Conservation (phyloP, 768 basidiomycete genomes). For the Boletus sp. region DNA sequence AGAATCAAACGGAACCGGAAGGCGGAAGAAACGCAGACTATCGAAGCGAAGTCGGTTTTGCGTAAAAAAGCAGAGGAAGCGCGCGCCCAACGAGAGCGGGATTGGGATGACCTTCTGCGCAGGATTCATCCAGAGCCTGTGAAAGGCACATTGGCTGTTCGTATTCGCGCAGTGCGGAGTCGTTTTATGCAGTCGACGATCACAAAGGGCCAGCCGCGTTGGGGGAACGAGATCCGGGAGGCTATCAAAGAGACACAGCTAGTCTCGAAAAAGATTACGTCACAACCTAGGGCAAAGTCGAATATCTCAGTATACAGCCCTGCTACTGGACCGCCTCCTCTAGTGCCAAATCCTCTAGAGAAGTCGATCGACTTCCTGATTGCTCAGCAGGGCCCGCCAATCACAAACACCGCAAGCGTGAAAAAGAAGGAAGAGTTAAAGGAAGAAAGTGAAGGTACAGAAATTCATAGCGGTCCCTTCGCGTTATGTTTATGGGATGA, state of each 20-base stretch:
- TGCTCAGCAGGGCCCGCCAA: constrained; percentile 47
- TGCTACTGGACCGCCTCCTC: constrained; percentile 33
- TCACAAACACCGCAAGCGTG: constrained; percentile 29
- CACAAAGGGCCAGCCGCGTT: constrained; percentile 47
- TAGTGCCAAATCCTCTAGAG: constrained; percentile 45
- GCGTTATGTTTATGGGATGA: not conserved
- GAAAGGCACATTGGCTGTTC: constrained; percentile 43
- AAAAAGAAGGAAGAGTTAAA: constrained; percentile 34
- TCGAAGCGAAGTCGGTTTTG: constrained; percentile 49
- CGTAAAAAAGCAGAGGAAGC: constrained; percentile 66
- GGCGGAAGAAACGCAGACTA: constrained; percentile 30
- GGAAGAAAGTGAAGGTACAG: constrained; percentile 30
- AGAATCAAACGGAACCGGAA: constrained; percentile 33
- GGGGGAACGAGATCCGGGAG: constrained; percentile 59
- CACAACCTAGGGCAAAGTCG: constrained; percentile 27
- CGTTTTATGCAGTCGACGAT: constrained; percentile 60
- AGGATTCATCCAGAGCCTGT: constrained; percentile 53
- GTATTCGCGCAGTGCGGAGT: constrained; percentile 51
- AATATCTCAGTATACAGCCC: not conserved
- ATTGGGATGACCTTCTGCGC: constrained; percentile 60
- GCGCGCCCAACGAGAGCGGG: constrained; percentile 52
- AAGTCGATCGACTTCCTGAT: constrained; percentile 52
- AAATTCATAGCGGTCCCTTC: not conserved
- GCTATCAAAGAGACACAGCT: constrained; percentile 56
- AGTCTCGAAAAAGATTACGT: constrained; percentile 43